Evolutionary conservation across 176 grass and related monocot genomes (phyloP).

Genomic region (Carex kokanica): DNA sequence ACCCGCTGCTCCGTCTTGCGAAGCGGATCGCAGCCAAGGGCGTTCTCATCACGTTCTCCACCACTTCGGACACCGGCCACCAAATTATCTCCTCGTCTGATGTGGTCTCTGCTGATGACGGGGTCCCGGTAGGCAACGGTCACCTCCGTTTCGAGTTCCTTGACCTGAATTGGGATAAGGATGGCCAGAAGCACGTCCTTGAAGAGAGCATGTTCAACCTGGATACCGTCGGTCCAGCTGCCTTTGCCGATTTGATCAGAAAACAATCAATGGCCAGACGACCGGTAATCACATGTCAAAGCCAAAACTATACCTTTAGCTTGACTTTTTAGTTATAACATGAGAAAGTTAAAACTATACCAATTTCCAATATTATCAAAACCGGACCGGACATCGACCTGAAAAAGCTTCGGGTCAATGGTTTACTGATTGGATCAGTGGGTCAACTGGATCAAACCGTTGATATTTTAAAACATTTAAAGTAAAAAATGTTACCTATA

Average conservation of each 20-base stretch:
- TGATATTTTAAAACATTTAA: too few relatives aligned
- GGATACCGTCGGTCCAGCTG: background rate
- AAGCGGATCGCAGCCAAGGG: slow-evolving; percentile 71
- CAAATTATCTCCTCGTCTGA: slow-evolving; percentile 30
- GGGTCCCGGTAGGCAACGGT: slow-evolving; percentile 37
- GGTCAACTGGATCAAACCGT: too few relatives aligned
- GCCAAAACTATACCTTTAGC: background rate
- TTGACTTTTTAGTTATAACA: background rate
- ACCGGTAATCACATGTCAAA: slow-evolving; percentile 22
- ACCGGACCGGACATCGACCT: too few relatives aligned
- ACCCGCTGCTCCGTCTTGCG: slow-evolving; percentile 64
- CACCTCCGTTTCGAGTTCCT: slow-evolving; percentile 73
- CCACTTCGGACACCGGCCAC: slow-evolving; percentile 32
- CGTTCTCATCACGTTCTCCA: slow-evolving; percentile 50
- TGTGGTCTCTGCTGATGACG: background rate
- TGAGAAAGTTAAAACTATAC: background rate
- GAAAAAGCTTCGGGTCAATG: too few relatives aligned
- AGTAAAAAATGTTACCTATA: too few relatives aligned
- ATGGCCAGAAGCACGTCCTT: slow-evolving; percentile 1
- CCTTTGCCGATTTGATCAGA: slow-evolving; percentile 32
- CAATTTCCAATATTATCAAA: too few relatives aligned
- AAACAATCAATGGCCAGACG: slow-evolving; percentile 38
- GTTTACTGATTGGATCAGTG: too few relatives aligned
- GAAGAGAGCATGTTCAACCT: slow-evolving; percentile 41
- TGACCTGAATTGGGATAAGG: background rate